A percentile compares a stretch with the other conserved stretches of the same genome.
phyloP scores from a whole-genome alignment of 306 rosid species.

The Cucumis cinereus region DNA sequence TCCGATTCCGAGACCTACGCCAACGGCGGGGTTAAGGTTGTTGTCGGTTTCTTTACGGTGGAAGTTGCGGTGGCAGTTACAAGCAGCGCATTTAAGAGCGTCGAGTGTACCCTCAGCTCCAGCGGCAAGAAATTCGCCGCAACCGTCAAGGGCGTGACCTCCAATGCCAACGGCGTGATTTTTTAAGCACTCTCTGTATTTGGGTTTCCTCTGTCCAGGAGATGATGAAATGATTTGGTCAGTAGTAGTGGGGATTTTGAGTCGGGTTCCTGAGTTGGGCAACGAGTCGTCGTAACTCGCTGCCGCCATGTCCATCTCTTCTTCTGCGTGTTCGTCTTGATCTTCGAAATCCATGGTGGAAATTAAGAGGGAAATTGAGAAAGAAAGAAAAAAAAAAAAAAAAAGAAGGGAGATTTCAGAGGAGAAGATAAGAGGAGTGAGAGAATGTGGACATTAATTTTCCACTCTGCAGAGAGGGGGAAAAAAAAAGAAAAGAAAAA shows the following conservation, averaged over 20 bases:
- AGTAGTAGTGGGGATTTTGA: slow-evolving; percentile 17
- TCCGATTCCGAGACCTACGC: not conserved
- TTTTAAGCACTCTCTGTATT: slow-evolving; percentile 79
- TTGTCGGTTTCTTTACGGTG: slow-evolving; percentile 1
- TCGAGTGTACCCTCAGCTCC: not conserved
- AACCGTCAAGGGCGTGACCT: slow-evolving; percentile 42
- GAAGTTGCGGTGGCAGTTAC: slow-evolving; percentile 17
- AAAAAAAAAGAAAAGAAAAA: not conserved
- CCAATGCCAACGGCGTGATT: slow-evolving; percentile 85
- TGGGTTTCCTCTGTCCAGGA: slow-evolving; percentile 23
- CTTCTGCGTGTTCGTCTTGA: slow-evolving; percentile 71
- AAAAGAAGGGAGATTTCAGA: not conserved
- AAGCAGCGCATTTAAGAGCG: slow-evolving; percentile 15
- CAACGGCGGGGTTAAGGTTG: not conserved
- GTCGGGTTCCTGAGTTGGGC: slow-evolving; percentile 20
- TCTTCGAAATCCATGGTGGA: slow-evolving; percentile 66
- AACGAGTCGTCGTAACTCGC: slow-evolving; percentile 58
- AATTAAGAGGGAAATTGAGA: not conserved
- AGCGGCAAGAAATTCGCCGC: slow-evolving; percentile 16
- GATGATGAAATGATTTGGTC: slow-evolving; percentile 11
- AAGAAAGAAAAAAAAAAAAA: not conserved
- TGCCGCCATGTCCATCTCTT: slow-evolving; percentile 45
- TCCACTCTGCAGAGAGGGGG: slow-evolving; percentile 11
- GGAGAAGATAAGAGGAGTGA: slow-evolving; percentile 11
- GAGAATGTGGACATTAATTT: slow-evolving; percentile 20